phyloP scores from a whole-genome alignment of 768 basidiomycete genomes.

The Lactarius hengduanensis region DNA sequence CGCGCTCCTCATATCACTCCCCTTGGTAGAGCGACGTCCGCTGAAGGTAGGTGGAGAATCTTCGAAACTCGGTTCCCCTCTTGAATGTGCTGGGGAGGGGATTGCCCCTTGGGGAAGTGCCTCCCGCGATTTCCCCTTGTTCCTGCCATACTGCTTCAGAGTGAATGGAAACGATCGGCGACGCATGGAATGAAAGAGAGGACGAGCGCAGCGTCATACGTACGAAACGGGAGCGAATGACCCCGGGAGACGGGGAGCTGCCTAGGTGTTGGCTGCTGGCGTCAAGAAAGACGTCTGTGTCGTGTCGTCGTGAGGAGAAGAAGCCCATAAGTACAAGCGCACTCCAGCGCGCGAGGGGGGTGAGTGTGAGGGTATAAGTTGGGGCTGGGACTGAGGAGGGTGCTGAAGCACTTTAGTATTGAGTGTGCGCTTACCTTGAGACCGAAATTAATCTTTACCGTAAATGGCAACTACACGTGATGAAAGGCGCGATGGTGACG shows the following conservation, averaged over 20 bases:
- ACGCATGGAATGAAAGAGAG: slow-evolving; percentile 15
- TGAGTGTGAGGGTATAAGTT: slow-evolving; percentile 60
- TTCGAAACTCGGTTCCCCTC: slow-evolving; percentile 25
- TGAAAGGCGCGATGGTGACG: not conserved
- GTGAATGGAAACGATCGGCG: slow-evolving; percentile 14
- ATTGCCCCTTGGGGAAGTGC: slow-evolving; percentile 25
- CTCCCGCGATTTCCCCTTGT: slow-evolving; percentile 36
- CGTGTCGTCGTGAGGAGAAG: slow-evolving; percentile 41
- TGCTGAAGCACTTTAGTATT: not conserved
- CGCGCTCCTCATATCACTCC: slow-evolving; percentile 19
- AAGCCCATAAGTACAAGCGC: slow-evolving; percentile 37
- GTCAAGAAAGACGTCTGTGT: slow-evolving; percentile 25
- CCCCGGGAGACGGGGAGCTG: slow-evolving; percentile 28
- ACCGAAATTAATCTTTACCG: not conserved
- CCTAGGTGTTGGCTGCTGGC: slow-evolving; percentile 12
- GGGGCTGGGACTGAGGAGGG: slow-evolving; percentile 27
- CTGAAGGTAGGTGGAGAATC: slow-evolving; percentile 18
- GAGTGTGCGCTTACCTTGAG: not conserved
- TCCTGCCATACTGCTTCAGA: slow-evolving; percentile 35
- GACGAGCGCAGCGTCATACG: slow-evolving; percentile 26
- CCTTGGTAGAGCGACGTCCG: slow-evolving; percentile 4
- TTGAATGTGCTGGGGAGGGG: slow-evolving; percentile 11
- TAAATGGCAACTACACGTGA: not conserved
- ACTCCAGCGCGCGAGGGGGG: slow-evolving; percentile 43
- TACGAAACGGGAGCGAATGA: slow-evolving; percentile 43